These are phyloP conservation scores for Linnemannia exigua DNA, from an alignment of 192 early-diverging fungal genomes.

Conservation along the genomic window DNA sequence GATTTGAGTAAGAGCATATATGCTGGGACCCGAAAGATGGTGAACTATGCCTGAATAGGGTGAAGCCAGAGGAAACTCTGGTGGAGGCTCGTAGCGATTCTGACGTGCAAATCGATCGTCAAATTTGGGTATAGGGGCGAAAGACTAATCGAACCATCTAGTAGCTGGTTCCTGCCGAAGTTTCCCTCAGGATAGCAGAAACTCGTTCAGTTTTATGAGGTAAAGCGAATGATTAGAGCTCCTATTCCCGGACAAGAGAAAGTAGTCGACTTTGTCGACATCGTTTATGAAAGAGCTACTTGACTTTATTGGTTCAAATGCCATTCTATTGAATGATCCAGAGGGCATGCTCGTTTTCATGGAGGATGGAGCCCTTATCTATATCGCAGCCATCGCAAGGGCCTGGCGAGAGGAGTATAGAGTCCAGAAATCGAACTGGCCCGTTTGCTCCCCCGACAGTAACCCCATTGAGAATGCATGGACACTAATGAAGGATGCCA, in stretches of 20 bases:
- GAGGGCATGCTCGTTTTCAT: not conserved
- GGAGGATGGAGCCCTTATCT: conserved; percentile 4
- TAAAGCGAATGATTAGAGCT: conserved; percentile 89
- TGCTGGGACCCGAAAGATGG: conserved; percentile 87
- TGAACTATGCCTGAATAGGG: conserved; percentile 88
- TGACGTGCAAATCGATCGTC: conserved; percentile 85
- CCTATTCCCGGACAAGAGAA: too few relatives aligned
- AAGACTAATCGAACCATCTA: conserved; percentile 90
- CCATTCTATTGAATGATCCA: not conserved
- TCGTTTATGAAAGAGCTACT: not conserved
- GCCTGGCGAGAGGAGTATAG: not conserved
- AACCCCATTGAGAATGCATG: not conserved
- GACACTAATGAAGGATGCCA: not conserved
- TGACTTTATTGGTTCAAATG: not conserved
- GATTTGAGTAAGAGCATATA: conserved; percentile 75
- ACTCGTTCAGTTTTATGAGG: conserved; percentile 83
- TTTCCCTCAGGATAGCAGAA: conserved; percentile 88
- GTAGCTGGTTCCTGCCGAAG: conserved; percentile 89
- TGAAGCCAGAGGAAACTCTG: conserved; percentile 86
- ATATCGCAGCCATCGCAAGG: not conserved
- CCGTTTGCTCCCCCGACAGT: not conserved
- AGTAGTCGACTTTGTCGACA: not conserved
- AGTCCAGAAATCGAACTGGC: not conserved
- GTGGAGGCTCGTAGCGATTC: conserved; percentile 82
- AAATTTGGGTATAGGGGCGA: conserved; percentile 87